A percentile compares a stretch with the other conserved stretches of the same genome.
Evolutionary conservation across 805 yeast species (phyloP).

Genomic region (Grigorovia transvaalensis): DNA sequence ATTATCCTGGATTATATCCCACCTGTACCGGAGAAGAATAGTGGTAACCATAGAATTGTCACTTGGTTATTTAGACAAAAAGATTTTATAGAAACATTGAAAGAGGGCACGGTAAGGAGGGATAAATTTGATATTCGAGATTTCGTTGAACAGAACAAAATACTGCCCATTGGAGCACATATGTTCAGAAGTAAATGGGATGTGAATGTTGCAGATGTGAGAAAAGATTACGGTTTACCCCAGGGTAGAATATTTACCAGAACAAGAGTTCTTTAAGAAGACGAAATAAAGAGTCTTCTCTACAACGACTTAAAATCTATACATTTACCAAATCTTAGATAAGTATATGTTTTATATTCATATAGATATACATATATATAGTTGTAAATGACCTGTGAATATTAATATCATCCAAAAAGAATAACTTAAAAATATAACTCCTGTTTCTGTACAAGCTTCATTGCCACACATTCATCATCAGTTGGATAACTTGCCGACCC

Average conservation of each 20-base stretch:
- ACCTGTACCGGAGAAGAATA: slow-evolving; percentile 82
- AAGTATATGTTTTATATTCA: neutral
- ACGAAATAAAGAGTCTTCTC: neutral
- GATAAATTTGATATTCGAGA: slow-evolving; percentile 61
- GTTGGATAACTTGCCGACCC: slow-evolving; percentile 34
- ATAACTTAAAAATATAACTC: neutral
- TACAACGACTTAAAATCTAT: too few species aligned
- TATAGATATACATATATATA: slow-evolving; percentile 1
- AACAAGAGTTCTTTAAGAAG: slow-evolving; percentile 30
- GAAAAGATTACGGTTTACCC: slow-evolving; percentile 64
- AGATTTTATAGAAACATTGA: neutral
- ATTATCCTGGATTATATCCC: slow-evolving; percentile 56
- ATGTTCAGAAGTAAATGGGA: slow-evolving; percentile 85
- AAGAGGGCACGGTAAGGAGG: slow-evolving; percentile 21
- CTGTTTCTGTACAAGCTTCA: neutral
- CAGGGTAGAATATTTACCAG: slow-evolving; percentile 66
- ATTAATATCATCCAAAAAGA: neutral
- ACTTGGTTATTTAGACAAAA: slow-evolving; percentile 85
- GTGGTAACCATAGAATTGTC: slow-evolving; percentile 70
- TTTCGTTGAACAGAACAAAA: slow-evolving; percentile 44
- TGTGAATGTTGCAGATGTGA: slow-evolving; percentile 53
- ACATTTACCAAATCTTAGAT: too few species aligned
- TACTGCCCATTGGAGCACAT: slow-evolving; percentile 84
- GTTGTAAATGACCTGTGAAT: neutral
- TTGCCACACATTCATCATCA: neutral